A percentile compares a stretch with the other conserved stretches of the same genome.
Conservation (phyloP, 495 filamentous ascomycete genomes). For the Sordaria brevicollis region DNA sequence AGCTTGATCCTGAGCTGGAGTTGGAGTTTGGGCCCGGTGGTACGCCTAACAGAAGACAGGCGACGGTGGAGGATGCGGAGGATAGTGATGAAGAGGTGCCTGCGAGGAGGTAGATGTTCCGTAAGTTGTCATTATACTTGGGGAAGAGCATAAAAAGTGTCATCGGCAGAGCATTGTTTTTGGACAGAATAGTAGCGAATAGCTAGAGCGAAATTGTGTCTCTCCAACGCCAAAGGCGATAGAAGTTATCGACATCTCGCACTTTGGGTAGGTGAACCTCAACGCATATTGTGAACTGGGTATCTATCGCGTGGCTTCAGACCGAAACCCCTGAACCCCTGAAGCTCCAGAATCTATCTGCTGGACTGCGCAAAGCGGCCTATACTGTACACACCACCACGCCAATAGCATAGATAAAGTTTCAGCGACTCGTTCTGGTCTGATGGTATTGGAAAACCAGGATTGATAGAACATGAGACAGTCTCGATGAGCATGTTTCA, state of each 20-base stretch:
- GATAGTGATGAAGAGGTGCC: constrained; percentile 2
- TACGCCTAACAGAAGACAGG: neutral
- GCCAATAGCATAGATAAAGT: neutral
- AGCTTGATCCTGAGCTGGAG: neutral
- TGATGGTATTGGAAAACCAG: neutral
- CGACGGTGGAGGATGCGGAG: neutral
- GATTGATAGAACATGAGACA: neutral
- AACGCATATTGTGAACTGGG: neutral
- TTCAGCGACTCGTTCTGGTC: neutral
- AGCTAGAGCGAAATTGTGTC: neutral
- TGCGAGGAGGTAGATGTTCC: neutral
- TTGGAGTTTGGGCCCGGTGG: neutral
- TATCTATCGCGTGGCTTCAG: neutral
- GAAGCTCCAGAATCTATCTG: neutral
- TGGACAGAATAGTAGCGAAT: neutral
- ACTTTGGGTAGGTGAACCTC: neutral
- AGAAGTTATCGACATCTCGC: neutral
- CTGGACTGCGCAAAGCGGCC: neutral
- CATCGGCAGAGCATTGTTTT: neutral
- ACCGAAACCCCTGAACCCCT: neutral
- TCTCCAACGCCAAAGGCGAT: neutral
- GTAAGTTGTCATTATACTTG: neutral
- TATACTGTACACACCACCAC: neutral
- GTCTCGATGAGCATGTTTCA: constrained; percentile 9
- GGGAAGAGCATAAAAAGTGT: neutral